These are phyloP conservation scores for Porcisia hertigi DNA, from an alignment of 208 protist species.

Conservation along the genomic window DNA sequence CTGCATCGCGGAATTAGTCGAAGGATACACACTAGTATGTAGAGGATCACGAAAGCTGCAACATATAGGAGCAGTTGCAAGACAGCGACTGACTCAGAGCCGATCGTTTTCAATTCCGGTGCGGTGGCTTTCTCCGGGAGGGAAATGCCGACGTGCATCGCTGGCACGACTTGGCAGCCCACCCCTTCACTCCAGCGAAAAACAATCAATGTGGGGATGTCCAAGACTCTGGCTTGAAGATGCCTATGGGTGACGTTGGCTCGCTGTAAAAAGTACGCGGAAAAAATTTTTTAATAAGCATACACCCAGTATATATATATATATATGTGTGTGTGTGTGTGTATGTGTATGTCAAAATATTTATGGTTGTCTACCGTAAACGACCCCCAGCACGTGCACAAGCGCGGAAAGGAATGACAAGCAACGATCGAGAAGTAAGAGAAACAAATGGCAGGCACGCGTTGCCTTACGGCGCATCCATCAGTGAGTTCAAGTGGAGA, in stretches of 20 bases:
- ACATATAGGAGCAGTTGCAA: slow-evolving; percentile 2
- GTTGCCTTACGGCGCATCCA: too few relatives aligned
- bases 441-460: too few relatives aligned
- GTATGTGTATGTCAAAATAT: neutral
- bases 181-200: too few relatives aligned
- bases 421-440: too few relatives aligned
- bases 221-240: too few relatives aligned
- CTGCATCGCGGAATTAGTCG: neutral
- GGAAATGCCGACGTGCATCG: neutral
- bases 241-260: too few relatives aligned
- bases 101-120: neutral
- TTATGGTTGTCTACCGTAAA: neutral
- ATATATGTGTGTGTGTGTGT: neutral
- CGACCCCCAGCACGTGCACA: too few relatives aligned
- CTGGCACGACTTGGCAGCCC: neutral
- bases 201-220: too few relatives aligned
- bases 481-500: too few relatives aligned
- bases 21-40: slow-evolving; percentile 10
- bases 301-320: neutral
- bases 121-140: neutral
- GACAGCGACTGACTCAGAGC: neutral
- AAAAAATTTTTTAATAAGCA: too few relatives aligned
- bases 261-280: too few relatives aligned
- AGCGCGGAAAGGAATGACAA: too few relatives aligned
- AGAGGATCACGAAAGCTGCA: neutral